These are phyloP conservation scores for Xylaria cubensis DNA, from an alignment of 495 filamentous ascomycete genomes.

Conservation along the genomic window DNA sequence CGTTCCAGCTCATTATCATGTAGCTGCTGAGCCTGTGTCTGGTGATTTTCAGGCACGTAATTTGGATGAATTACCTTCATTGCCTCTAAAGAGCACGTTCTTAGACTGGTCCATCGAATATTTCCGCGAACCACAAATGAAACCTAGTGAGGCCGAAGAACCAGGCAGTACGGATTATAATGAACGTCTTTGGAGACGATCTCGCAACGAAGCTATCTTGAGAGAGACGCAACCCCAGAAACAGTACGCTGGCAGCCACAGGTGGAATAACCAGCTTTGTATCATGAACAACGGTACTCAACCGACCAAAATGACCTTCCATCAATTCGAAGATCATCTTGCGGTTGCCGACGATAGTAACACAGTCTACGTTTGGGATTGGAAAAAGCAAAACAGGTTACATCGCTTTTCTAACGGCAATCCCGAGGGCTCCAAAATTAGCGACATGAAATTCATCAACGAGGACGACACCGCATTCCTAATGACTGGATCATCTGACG, in stretches of 20 bases:
- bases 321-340: slow-evolving; percentile 96
- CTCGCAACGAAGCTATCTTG: slow-evolving; percentile 91
- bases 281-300: slow-evolving; percentile 88
- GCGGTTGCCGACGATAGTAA: slow-evolving; percentile 94
- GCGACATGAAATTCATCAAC: slow-evolving; percentile 94
- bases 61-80: slow-evolving; percentile 57
- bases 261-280: slow-evolving; percentile 78
- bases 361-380: slow-evolving; percentile 92
- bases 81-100: slow-evolving; percentile 84
- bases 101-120: slow-evolving; percentile 97
- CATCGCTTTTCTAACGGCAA: slow-evolving; percentile 94
- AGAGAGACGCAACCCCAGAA: slow-evolving; percentile 92
- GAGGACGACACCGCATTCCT: slow-evolving; percentile 95
- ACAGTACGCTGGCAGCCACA: slow-evolving; percentile 77
- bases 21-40: slow-evolving; percentile 76
- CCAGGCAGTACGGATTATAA: slow-evolving; percentile 98
- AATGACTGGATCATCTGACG: slow-evolving; percentile 94
- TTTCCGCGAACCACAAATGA: slow-evolving; percentile 99
- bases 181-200: slow-evolving; percentile 87
- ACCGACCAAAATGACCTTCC: slow-evolving; percentile 90
- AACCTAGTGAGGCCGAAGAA: slow-evolving; percentile 91
- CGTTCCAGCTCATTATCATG: slow-evolving; percentile 73
- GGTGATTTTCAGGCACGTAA: slow-evolving; percentile 71
- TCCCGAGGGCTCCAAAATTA: slow-evolving; percentile 87
- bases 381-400: slow-evolving; percentile 73